These are phyloP conservation scores for Botrytis porri DNA, from an alignment of 2,329 filamentous ascomycete genomes.

Conservation along the genomic window DNA sequence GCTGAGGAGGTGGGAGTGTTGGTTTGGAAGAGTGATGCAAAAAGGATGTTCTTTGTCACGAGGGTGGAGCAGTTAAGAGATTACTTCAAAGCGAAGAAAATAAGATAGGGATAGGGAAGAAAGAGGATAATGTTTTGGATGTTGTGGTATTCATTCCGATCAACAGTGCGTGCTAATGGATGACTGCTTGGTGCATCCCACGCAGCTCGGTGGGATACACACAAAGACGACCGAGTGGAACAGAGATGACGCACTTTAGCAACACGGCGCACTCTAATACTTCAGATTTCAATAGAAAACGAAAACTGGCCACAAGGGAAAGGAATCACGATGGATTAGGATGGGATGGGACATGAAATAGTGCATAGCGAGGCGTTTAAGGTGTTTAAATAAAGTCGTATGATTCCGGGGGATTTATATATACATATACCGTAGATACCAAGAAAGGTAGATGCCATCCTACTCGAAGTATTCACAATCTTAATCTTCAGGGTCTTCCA, in stretches of 20 bases:
- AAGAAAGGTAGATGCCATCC: neutral
- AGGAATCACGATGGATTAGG: neutral
- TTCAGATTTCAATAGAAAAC: neutral
- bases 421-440: neutral
- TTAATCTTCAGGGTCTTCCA: neutral
- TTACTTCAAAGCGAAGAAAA: constrained; percentile 68
- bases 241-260: neutral
- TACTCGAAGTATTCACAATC: neutral
- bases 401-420: no score
- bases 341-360: neutral
- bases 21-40: constrained; percentile 78
- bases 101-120: constrained; percentile 34
- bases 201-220: neutral
- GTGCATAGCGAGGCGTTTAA: constrained; percentile 17
- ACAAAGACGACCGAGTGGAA: neutral
- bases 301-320: neutral
- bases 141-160: neutral
- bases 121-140: neutral
- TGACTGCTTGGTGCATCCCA: no score
- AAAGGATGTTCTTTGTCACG: constrained; percentile 86
- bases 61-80: constrained; percentile 84
- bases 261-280: neutral
- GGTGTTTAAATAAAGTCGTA: neutral
- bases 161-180: neutral
- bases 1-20: constrained; percentile 89